These are phyloP conservation scores for Carex arenaria DNA, from an alignment of 202 grass and related monocot species.

Conservation along the genomic window DNA sequence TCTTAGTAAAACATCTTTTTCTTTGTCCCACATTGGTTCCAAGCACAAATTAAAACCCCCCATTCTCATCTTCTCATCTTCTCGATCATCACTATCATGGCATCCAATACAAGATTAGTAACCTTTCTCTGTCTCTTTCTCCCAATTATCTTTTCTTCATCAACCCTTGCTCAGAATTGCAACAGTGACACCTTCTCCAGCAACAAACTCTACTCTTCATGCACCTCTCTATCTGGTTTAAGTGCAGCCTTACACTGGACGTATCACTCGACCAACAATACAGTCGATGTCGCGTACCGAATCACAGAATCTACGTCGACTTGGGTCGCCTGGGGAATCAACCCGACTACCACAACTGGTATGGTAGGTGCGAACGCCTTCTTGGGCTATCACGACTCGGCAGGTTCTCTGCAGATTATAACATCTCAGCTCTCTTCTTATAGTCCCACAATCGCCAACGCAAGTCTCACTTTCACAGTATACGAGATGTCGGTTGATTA, in stretches of 20 bases:
- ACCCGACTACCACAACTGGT: neutral
- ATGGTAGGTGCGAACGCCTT: slow-evolving; percentile 51
- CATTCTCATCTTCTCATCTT: neutral
- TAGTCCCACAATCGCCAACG: neutral
- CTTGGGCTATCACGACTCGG: slow-evolving; percentile 43
- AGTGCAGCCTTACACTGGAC: slow-evolving; percentile 70
- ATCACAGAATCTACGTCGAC: slow-evolving; percentile 9
- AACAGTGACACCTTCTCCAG: slow-evolving; percentile 30
- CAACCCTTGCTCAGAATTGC: slow-evolving; percentile 45
- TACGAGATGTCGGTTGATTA: slow-evolving; percentile 29
- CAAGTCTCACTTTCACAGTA: slow-evolving; percentile 23
- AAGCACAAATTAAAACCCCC: neutral
- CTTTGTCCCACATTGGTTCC: neutral
- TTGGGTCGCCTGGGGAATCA: slow-evolving; percentile 83
- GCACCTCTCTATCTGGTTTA: slow-evolving; percentile 43
- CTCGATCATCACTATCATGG: neutral
- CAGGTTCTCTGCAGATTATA: slow-evolving; percentile 27
- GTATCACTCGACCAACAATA: slow-evolving; percentile 55
- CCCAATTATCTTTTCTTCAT: slow-evolving; percentile 11
- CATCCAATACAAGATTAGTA: slow-evolving; percentile 3
- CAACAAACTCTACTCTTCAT: slow-evolving; percentile 32
- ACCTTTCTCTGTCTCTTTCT: slow-evolving; percentile 17
- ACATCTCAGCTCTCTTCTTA: slow-evolving; percentile 8
- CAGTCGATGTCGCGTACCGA: slow-evolving; percentile 68
- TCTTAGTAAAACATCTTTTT: neutral